Conservation (phyloP, 345 rosid species). For the Excoecaria cochinchinensis region DNA sequence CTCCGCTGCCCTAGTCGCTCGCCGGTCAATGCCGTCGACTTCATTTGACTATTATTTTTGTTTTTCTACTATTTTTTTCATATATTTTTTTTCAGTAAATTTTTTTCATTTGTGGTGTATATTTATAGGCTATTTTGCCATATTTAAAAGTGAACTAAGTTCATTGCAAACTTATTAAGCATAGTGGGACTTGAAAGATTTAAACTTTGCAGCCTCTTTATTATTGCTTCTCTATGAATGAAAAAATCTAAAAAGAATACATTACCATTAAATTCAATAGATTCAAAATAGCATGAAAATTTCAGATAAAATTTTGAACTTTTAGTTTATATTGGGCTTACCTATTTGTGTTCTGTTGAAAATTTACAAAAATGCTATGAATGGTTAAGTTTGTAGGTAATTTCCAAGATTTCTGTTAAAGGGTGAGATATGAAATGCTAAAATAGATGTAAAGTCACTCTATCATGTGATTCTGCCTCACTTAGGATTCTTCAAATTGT, state of each 20-base stretch:
- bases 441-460: no score
- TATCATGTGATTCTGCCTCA: conserved; percentile 46
- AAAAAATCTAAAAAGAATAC: background rate
- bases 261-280: background rate
- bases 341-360: background rate
- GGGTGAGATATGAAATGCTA: conserved; percentile 1
- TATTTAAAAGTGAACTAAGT: conserved; percentile 11
- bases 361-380: background rate
- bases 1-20: no score
- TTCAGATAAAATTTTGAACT: background rate
- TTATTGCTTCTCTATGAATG: background rate
- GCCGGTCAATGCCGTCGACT: no score
- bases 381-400: background rate
- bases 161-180: conserved; percentile 4
- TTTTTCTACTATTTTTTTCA: no score
- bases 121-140: no score
- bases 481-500: conserved; percentile 18
- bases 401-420: background rate
- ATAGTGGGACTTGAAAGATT: background rate
- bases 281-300: background rate
- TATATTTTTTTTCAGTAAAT: no score
- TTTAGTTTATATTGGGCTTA: background rate
- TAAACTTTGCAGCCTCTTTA: background rate
- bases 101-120: no score
- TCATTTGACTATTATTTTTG: no score